These are phyloP conservation scores for Fusarium dlaminii DNA, from an alignment of 2,329 filamentous ascomycete species.

Conservation along the genomic window DNA sequence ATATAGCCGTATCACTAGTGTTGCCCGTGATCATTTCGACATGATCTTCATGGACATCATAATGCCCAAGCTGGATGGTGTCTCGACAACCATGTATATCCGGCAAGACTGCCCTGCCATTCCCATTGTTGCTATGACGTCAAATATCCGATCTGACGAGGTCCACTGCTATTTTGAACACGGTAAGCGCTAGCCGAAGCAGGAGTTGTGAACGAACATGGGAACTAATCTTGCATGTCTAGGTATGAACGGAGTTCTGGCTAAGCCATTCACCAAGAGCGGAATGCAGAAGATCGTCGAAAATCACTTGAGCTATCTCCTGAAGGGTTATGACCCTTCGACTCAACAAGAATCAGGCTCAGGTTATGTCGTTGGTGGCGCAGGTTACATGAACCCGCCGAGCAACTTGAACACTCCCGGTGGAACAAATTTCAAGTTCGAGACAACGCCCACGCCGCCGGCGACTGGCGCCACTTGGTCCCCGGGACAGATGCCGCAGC, in stretches of 20 bases:
- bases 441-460: constrained; percentile 65
- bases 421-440: constrained; percentile 56
- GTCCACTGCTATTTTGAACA: constrained; percentile 97
- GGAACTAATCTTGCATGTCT: constrained; percentile 23
- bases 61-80: constrained; percentile 95
- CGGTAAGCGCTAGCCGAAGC: constrained; percentile 66
- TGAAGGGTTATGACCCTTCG: constrained; percentile 68
- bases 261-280: constrained; percentile 94
- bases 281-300: constrained; percentile 86
- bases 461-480: constrained; percentile 60
- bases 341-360: constrained; percentile 53
- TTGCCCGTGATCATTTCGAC: constrained; percentile 63
- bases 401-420: constrained; percentile 39
- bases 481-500: constrained; percentile 61
- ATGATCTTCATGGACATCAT: constrained; percentile 93
- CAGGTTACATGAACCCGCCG: constrained; percentile 49
- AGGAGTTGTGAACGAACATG: neutral
- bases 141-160: constrained; percentile 95
- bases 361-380: constrained; percentile 47
- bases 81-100: constrained; percentile 93
- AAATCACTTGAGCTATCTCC: constrained; percentile 85
- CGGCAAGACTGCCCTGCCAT: constrained; percentile 83
- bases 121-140: constrained; percentile 98
- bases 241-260: constrained; percentile 98
- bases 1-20: constrained; percentile 78